Conservation (phyloP, 1,284 basidiomycete species). For the Tylopilus sp. region DNA sequence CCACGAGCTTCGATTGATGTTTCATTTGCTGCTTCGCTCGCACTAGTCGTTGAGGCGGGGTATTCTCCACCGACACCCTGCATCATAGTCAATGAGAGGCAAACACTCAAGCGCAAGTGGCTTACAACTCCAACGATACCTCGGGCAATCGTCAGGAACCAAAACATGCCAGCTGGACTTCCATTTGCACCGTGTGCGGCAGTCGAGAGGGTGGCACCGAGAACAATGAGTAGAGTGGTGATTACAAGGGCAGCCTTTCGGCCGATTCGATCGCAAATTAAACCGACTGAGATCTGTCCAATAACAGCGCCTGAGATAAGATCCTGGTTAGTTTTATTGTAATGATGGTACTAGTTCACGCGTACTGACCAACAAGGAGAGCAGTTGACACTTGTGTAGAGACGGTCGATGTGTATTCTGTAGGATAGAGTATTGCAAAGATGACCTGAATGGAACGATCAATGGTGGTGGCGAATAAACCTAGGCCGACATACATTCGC, state of each 20-base stretch:
- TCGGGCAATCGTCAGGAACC: conserved; percentile 81
- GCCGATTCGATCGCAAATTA: conserved; percentile 79
- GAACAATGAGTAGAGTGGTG: conserved; percentile 77
- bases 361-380: conserved; percentile 71
- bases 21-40: conserved; percentile 82
- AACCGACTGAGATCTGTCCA: conserved; percentile 75
- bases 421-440: conserved; percentile 71
- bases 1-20: conserved; percentile 70
- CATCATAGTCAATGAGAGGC: conserved; percentile 11
- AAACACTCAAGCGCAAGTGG: conserved; percentile 11
- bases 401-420: conserved; percentile 66
- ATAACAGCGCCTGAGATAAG: conserved; percentile 66
- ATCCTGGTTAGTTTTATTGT: conserved; percentile 18
- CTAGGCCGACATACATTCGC: conserved; percentile 55
- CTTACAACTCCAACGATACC: conserved; percentile 79
- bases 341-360: conserved; percentile 24
- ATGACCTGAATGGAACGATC: conserved; percentile 56
- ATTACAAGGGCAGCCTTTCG: conserved; percentile 77
- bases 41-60: conserved; percentile 75
- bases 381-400: conserved; percentile 82
- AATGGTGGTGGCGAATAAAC: conserved; percentile 2
- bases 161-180: conserved; percentile 73
- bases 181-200: conserved; percentile 75
- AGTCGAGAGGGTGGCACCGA: conserved; percentile 79
- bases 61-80: conserved; percentile 85